phyloP scores from a whole-genome alignment of 768 basidiomycete species.

The Chlorophyllum brunneum region DNA sequence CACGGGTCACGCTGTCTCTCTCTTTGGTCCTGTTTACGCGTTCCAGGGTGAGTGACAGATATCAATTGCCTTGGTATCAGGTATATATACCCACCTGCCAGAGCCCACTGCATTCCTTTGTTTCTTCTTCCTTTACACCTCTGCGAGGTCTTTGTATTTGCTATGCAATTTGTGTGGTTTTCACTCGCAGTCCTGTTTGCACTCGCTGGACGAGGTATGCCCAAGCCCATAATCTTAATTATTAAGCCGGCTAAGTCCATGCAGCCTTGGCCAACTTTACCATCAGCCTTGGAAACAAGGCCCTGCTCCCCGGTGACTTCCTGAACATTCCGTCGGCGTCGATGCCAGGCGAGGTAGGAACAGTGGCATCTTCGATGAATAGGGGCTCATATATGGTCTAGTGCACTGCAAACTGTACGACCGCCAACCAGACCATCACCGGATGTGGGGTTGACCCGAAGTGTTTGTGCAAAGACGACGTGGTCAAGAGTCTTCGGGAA shows the following conservation, averaged over 20 bases:
- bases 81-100: no score
- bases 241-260: background rate
- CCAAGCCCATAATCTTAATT: background rate
- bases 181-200: constrained; percentile 37
- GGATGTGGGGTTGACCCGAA: constrained; percentile 41
- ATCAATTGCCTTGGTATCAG: background rate
- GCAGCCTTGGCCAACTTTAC: constrained; percentile 40
- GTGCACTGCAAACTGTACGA: constrained; percentile 32
- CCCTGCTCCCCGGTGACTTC: constrained; percentile 40
- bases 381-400: constrained; percentile 15
- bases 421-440: constrained; percentile 23
- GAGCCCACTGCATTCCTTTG: background rate
- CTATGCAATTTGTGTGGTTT: no score
- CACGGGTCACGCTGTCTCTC: constrained; percentile 22
- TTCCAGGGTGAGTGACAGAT: constrained; percentile 22
- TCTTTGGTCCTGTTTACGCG: constrained; percentile 25
- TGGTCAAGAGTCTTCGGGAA: constrained; percentile 36
- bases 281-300: constrained; percentile 37
- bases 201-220: constrained; percentile 60
- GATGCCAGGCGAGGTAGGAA: constrained; percentile 26
- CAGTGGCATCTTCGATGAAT: constrained; percentile 20
- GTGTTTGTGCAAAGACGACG: constrained; percentile 52
- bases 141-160: constrained; percentile 9
- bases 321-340: constrained; percentile 35
- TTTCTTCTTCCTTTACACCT: constrained; percentile 14